These are phyloP conservation scores for Physcomitrium patens DNA, from an alignment of 225 moss, liverwort and hornwort species.

Conservation along the genomic window DNA sequence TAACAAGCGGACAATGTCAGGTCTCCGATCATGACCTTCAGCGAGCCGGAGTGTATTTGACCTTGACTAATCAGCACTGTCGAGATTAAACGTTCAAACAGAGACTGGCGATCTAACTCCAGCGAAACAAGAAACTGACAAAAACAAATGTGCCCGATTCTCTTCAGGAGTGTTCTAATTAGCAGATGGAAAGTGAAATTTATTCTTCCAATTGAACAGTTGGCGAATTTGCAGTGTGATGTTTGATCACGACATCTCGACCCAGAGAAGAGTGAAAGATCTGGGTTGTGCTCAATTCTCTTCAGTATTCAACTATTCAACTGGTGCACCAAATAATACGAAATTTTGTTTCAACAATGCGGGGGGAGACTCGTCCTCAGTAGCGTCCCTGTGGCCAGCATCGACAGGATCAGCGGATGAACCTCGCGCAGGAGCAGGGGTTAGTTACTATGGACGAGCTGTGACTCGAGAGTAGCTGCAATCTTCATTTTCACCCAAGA, in stretches of 20 bases:
- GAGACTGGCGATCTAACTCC: too few species aligned
- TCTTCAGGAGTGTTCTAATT: slow-evolving; percentile 1
- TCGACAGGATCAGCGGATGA: neutral
- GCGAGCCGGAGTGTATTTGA: slow-evolving; percentile 25
- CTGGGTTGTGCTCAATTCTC: slow-evolving; percentile 38
- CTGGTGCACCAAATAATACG: neutral
- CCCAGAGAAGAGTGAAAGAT: slow-evolving; percentile 10
- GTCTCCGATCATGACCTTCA: slow-evolving; percentile 7
- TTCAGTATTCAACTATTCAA: slow-evolving; percentile 28
- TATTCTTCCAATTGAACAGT: slow-evolving; percentile 8
- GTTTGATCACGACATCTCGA: neutral
- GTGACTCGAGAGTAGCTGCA: neutral
- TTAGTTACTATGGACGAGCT: neutral
- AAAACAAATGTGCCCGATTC: neutral
- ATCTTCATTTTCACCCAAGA: neutral
- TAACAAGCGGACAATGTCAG: neutral
- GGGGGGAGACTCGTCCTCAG: neutral
- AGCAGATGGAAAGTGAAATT: slow-evolving; percentile 2
- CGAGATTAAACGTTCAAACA: neutral
- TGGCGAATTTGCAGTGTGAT: neutral
- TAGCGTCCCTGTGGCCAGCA: neutral
- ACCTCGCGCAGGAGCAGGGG: slow-evolving; percentile 2
- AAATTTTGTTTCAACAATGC: slow-evolving; percentile 1
- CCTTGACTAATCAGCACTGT: slow-evolving; percentile 19
- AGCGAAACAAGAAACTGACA: neutral